These are phyloP conservation scores for Blastobotrys apis DNA, from an alignment of 1,139 yeast genomes.

Conservation along the genomic window DNA sequence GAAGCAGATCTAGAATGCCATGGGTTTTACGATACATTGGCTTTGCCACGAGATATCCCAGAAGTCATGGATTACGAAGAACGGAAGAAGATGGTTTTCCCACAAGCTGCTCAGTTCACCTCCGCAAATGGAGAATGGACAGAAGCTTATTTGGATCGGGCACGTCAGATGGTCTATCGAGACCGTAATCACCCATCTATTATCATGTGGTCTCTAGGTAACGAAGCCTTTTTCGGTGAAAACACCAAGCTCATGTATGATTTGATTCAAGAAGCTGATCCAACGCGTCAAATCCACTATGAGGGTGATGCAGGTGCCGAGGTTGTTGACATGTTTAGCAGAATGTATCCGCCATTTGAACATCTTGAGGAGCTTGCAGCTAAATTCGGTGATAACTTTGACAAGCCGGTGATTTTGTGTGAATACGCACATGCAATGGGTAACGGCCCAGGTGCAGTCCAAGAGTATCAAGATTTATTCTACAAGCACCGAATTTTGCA, in stretches of 20 bases:
- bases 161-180: slow-evolving; percentile 31
- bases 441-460: slow-evolving; percentile 38
- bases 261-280: slow-evolving; percentile 26
- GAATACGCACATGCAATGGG: slow-evolving; percentile 43
- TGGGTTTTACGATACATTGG: slow-evolving; percentile 27
- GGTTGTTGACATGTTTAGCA: slow-evolving; percentile 34
- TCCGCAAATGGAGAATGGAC: slow-evolving; percentile 36
- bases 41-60: slow-evolving; percentile 8
- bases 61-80: slow-evolving; percentile 1
- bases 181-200: slow-evolving; percentile 38
- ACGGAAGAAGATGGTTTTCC: slow-evolving; percentile 15
- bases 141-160: slow-evolving; percentile 37
- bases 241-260: slow-evolving; percentile 35
- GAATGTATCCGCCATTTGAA: slow-evolving; percentile 35
- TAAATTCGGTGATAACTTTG: slow-evolving; percentile 7
- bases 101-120: slow-evolving; percentile 25
- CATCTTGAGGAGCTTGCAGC: slow-evolving; percentile 27
- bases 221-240: slow-evolving; percentile 37
- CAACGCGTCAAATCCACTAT: slow-evolving; percentile 35
- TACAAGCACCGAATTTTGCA: slow-evolving; percentile 33
- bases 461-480: slow-evolving; percentile 36
- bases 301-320: slow-evolving; percentile 28
- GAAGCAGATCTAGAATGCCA: slow-evolving; percentile 41
- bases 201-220: slow-evolving; percentile 40
- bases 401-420: slow-evolving; percentile 35